A percentile compares a stretch with the other conserved stretches of the same genome.
Conservation (phyloP, 75 land plant species). For the Cupressus sempervirens region DNA sequence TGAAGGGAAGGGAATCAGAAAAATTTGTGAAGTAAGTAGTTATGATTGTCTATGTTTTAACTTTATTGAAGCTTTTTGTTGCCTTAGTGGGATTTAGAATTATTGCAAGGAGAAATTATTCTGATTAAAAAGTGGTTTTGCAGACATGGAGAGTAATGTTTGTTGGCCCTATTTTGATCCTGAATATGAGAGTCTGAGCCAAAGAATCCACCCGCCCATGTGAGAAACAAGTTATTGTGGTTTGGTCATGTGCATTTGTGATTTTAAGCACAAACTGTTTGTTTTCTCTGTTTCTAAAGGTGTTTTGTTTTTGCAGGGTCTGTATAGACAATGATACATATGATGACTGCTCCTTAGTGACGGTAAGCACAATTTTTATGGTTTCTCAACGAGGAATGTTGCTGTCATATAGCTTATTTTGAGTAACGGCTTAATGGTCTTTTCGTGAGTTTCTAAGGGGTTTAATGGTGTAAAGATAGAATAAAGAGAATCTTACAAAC, state of each 20-base stretch:
- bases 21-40: neutral
- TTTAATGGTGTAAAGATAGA: conserved; percentile 20
- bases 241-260: neutral
- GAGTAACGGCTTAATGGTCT: conserved; percentile 23
- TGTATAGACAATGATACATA: conserved; percentile 53
- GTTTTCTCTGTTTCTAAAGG: neutral
- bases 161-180: conserved; percentile 91
- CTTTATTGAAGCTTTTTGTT: neutral
- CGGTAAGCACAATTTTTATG: conserved; percentile 29
- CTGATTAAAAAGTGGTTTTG: neutral
- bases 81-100: neutral
- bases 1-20: neutral
- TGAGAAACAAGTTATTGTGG: conserved; percentile 11
- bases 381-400: neutral
- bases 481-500: conserved; percentile 25
- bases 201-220: conserved; percentile 84
- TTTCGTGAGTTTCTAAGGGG: conserved; percentile 19
- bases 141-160: conserved; percentile 19
- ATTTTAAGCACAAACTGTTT: neutral
- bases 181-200: conserved; percentile 75
- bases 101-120: neutral
- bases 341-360: conserved; percentile 52
- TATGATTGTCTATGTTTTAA: neutral
- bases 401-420: conserved; percentile 6
- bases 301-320: conserved; percentile 52